Evolutionary conservation across 2,329 filamentous ascomycete genomes (phyloP), one percentile per base, ranked within the genome.

Genomic region (Xylaria sp.): DNA sequence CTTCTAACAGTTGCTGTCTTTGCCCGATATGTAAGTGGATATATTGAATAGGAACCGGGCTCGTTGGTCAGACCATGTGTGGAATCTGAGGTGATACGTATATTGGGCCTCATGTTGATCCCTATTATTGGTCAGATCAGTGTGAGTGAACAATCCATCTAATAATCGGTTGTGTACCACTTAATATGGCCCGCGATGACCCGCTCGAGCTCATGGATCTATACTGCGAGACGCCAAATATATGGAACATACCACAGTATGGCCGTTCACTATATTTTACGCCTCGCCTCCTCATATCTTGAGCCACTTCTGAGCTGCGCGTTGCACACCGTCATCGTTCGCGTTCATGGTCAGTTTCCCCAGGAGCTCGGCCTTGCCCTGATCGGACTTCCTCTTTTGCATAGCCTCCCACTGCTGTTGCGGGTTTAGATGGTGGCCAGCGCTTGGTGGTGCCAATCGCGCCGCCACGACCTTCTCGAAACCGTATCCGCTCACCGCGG

Each of bases 321-420:
- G 80, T 69, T 82, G 77, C 32, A 81, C 78, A 12, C 78, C 76
- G 66, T 81, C 78, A 1, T 78, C 80, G 15, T 80, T 78, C 9
- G 78, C 76, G 9, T 81, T 81, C 8, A 80, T 80, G 20, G 80
- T 78, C 2, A 81, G 81, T 66, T 82, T 82, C 54, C 75, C 78
- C 7, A 86, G 72, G 39, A 85, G 76, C 51, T 82, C 82, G 9
- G 81, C 81, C 57, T 82, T 80, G 63, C 83, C 79, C 56, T 81
- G 75, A 64, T 87, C 83, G 48, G 82, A 78, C 23, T 80, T 79
- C 72, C 84, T 80, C 70, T 82, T 82, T 69, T 84, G 82, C 80
- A 85, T 82, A 6, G 81, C 82, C 72, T 86, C 84, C 39, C 82
- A 79, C 70, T 86, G 83, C 72, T 85, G 82, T 12, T 84, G 78